Evolutionary conservation across 169 alveolate species (phyloP).

Genomic region (Plasmodium adleri): DNA sequence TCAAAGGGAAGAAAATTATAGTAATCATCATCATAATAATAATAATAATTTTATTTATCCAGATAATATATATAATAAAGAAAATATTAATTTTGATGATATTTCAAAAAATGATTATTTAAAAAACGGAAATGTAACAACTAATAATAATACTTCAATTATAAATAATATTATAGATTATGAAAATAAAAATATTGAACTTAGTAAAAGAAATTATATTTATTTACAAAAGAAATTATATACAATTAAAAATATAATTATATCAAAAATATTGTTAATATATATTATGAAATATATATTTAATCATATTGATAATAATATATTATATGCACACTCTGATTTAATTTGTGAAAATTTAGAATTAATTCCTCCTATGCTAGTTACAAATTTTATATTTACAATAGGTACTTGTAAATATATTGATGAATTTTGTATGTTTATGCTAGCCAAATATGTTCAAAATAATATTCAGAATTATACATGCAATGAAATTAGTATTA

Average conservation of each 20-base stretch:
- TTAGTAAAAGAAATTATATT: slow-evolving; percentile 17
- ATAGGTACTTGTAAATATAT: slow-evolving; percentile 73
- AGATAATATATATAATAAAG: not conserved
- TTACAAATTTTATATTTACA: slow-evolving; percentile 69
- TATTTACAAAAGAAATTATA: slow-evolving; percentile 20
- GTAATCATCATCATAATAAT: not conserved
- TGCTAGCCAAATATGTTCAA: slow-evolving; percentile 74
- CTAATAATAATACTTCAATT: not conserved
- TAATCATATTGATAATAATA: slow-evolving; percentile 61
- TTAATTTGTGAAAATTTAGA: slow-evolving; percentile 65
- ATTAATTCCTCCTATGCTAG: slow-evolving; percentile 39
- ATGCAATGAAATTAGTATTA: slow-evolving; percentile 47
- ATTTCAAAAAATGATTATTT: not conserved
- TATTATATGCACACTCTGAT: slow-evolving; percentile 69
- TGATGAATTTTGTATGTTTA: slow-evolving; percentile 75
- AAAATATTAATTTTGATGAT: not conserved
- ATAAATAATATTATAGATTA: not conserved
- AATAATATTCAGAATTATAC: slow-evolving; percentile 38
- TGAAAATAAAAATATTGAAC: not conserved
- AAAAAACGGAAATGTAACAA: not conserved
- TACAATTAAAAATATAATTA: slow-evolving; percentile 20
- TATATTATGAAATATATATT: slow-evolving; percentile 64
- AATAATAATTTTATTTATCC: not conserved
- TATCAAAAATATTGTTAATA: slow-evolving; percentile 26
- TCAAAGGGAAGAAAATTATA: not conserved